A percentile compares a stretch with the other conserved stretches of the same genome.
Conservation (phyloP, 2,329 filamentous ascomycete species). For the Xylariaceae sp. region DNA sequence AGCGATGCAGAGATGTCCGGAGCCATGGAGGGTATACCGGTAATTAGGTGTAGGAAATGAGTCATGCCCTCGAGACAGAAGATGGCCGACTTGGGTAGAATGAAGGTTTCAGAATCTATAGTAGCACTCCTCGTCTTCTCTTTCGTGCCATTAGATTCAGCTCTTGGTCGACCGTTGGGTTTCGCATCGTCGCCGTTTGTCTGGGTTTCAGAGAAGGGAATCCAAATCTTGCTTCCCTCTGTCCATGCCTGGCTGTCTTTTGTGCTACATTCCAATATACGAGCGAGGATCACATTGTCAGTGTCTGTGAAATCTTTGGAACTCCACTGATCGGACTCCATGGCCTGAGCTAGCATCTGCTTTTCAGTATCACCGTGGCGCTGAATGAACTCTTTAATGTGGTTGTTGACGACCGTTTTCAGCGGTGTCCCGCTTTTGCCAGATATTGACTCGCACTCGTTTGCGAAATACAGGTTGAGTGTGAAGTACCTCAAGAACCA, state of each 20-base stretch:
- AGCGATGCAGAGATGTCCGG: constrained; percentile 75
- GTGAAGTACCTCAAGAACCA: constrained; percentile 79
- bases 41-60: constrained; percentile 76
- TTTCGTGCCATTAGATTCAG: constrained; percentile 52
- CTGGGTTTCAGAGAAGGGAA: constrained; percentile 39
- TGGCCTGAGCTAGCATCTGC: constrained; percentile 68
- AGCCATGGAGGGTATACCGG: constrained; percentile 84
- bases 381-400: constrained; percentile 77
- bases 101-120: constrained; percentile 80
- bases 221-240: constrained; percentile 56
- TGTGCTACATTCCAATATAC: constrained; percentile 66
- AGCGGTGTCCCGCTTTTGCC: constrained; percentile 71
- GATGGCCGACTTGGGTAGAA: constrained; percentile 79
- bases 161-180: constrained; percentile 29
- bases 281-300: constrained; percentile 56
- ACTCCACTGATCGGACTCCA: constrained; percentile 79
- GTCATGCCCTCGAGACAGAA: constrained; percentile 78
- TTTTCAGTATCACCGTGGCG: constrained; percentile 67
- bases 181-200: constrained; percentile 27
- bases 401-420: constrained; percentile 74
- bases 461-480: constrained; percentile 76
- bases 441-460: constrained; percentile 81
- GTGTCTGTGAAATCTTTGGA: constrained; percentile 69
- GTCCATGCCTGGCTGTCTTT: constrained; percentile 66
- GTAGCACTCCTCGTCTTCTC: constrained; percentile 67